phyloP scores from a whole-genome alignment of 2,329 filamentous ascomycete species.

The Xylariaceae sp. region DNA sequence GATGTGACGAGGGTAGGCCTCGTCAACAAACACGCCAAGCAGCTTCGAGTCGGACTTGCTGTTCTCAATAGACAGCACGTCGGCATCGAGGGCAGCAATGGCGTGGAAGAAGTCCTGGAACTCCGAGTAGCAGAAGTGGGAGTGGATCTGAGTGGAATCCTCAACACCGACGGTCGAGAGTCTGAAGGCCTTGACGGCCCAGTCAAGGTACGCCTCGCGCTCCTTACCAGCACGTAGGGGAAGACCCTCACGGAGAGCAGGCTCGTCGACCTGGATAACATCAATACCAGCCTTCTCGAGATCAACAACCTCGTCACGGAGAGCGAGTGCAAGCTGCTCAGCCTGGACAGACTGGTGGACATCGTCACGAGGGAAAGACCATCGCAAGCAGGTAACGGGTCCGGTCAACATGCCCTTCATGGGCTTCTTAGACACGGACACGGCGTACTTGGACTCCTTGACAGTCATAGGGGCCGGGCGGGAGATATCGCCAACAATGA shows the following conservation, averaged over 20 bases:
- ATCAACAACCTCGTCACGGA: constrained; percentile 97
- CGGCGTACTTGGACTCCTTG: constrained; percentile 99
- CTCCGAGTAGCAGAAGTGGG: constrained; percentile 99
- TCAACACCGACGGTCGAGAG: constrained; percentile 88
- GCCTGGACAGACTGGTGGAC: constrained; percentile 99
- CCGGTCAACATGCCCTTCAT: constrained; percentile 99
- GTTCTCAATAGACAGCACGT: constrained; percentile 99
- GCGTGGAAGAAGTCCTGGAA: constrained; percentile 99
- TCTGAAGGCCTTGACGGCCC: constrained; percentile 98
- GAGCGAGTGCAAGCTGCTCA: constrained; percentile 95
- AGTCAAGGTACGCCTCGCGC: constrained; percentile 93
- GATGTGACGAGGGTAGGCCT: constrained; percentile 96
- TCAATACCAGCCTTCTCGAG: constrained; percentile 94
- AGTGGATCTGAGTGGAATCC: constrained; percentile 98
- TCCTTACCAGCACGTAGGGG: constrained; percentile 90
- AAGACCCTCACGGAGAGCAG: constrained; percentile 97
- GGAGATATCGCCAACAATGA: constrained; percentile 97
- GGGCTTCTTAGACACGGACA: constrained; percentile 92
- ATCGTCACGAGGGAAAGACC: constrained; percentile 99
- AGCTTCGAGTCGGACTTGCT: constrained; percentile 99
- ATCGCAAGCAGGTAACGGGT: constrained; percentile 96
- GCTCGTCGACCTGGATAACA: constrained; percentile 99
- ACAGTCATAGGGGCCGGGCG: constrained; percentile 97
- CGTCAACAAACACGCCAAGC: constrained; percentile 95
- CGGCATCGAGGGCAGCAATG: constrained; percentile 94